Evolutionary conservation across 2,329 filamentous ascomycete species (phyloP).

Genomic region (Phyllosticta citribraziliensis): DNA sequence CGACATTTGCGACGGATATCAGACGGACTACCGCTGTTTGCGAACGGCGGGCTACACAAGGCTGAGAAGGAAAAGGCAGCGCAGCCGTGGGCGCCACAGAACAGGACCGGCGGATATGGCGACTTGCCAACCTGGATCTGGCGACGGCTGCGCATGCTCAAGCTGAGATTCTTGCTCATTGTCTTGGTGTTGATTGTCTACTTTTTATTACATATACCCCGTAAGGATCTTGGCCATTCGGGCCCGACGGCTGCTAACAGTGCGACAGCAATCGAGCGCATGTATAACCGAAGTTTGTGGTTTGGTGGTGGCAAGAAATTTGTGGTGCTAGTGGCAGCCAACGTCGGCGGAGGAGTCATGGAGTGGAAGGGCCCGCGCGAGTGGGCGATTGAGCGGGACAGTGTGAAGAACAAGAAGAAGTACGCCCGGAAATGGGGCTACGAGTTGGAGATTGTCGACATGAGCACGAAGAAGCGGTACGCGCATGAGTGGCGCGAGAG

Average conservation of each 20-base stretch:
- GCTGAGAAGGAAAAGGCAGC: conserved; percentile 70
- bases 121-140: conserved; percentile 29
- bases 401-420: conserved; percentile 85
- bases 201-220: conserved; percentile 59
- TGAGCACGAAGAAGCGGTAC: conserved; percentile 98
- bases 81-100: conserved; percentile 45
- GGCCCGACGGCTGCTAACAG: conserved; percentile 13
- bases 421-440: conserved; percentile 88
- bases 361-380: conserved; percentile 96
- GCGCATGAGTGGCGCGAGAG: conserved; percentile 98
- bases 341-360: conserved; percentile 94
- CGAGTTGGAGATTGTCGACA: conserved; percentile 90
- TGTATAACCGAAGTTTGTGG: conserved; percentile 61
- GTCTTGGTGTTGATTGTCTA: conserved; percentile 52
- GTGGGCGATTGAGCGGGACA: conserved; percentile 97
- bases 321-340: conserved; percentile 87
- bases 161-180: conserved; percentile 51
- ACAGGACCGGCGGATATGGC: conserved; percentile 22
- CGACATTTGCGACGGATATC: conserved; percentile 75
- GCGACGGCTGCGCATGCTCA: conserved; percentile 53
- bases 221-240: conserved; percentile 47
- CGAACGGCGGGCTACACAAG: conserved; percentile 37
- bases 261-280: conserved; percentile 43
- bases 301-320: conserved; percentile 82
- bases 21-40: conserved; percentile 64